Evolutionary conservation across 352 stramenopile species (phyloP).

Genomic region (Pythium inflatum): DNA sequence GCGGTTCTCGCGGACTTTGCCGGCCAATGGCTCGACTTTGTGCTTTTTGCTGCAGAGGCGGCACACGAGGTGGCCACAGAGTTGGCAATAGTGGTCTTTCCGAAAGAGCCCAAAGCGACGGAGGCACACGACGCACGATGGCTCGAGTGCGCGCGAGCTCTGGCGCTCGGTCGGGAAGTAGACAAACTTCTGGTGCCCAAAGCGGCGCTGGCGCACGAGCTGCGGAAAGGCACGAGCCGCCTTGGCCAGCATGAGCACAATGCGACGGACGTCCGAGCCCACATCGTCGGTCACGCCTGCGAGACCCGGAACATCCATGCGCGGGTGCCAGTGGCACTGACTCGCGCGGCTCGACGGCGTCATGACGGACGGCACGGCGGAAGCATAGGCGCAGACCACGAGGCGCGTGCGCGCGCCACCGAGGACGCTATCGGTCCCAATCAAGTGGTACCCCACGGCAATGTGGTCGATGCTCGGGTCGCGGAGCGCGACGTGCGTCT

Average conservation of each 20-base stretch:
- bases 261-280: constrained; percentile 15
- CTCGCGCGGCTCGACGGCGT: constrained; percentile 9
- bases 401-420: constrained; percentile 56
- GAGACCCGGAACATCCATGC: constrained; percentile 3
- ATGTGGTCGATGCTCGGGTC: constrained; percentile 56
- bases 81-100: constrained; percentile 61
- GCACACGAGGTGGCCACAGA: constrained; percentile 66
- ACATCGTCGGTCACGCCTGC: background rate
- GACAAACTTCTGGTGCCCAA: constrained; percentile 56
- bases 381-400: constrained; percentile 70
- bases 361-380: constrained; percentile 18
- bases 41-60: constrained; percentile 70
- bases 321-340: constrained; percentile 24
- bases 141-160: constrained; percentile 26
- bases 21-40: constrained; percentile 59
- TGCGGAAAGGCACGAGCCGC: constrained; percentile 59
- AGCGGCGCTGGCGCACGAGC: constrained; percentile 57
- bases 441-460: constrained; percentile 66
- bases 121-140: constrained; percentile 51
- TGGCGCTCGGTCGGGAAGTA: constrained; percentile 40
- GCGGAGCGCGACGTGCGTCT: constrained; percentile 34
- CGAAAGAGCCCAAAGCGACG: constrained; percentile 61
- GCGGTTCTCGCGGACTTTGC: constrained; percentile 54
- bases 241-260: constrained; percentile 51
- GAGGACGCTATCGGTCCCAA: constrained; percentile 46